Conservation (phyloP, 805 yeast genomes). For the Henningerozyma blattae region DNA sequence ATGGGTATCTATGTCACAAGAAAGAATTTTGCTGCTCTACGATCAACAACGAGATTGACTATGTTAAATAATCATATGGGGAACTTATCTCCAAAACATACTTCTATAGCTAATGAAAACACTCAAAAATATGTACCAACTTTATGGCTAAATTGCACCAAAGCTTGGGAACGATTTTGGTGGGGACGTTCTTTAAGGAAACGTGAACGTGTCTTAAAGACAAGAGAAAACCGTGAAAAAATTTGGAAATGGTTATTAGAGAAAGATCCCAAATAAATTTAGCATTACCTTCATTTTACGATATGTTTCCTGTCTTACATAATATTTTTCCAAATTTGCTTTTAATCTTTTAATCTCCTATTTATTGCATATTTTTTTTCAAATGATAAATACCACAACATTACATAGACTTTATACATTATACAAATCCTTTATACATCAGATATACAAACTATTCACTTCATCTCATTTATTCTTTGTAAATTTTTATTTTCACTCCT, state of each 20-base stretch:
- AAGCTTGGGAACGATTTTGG: slow-evolving; percentile 17
- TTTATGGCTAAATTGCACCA: slow-evolving; percentile 6
- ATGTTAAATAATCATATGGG: slow-evolving; percentile 34
- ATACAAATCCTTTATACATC: no score
- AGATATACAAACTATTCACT: no score
- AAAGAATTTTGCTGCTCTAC: slow-evolving; percentile 43
- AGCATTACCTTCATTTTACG: no score
- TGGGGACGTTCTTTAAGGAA: slow-evolving; percentile 10
- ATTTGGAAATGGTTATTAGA: slow-evolving; percentile 47
- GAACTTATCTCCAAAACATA: slow-evolving; percentile 13
- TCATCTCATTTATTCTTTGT: no score
- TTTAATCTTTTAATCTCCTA: no score
- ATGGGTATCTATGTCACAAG: slow-evolving; percentile 45
- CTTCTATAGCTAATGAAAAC: slow-evolving; percentile 8
- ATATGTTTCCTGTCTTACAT: no score
- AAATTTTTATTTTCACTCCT: no score
- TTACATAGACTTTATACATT: no score
- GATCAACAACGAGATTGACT: slow-evolving; percentile 54
- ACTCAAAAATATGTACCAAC: slow-evolving; percentile 13
- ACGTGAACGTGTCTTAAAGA: slow-evolving; percentile 5
- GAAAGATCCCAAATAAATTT: slow-evolving; percentile 25
- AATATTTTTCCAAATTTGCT: no score
- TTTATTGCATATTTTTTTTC: no score
- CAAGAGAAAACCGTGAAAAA: slow-evolving; percentile 30
- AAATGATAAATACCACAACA: no score